Conservation (phyloP, 2,329 filamentous ascomycete species). For the Verticillium longisporum region DNA sequence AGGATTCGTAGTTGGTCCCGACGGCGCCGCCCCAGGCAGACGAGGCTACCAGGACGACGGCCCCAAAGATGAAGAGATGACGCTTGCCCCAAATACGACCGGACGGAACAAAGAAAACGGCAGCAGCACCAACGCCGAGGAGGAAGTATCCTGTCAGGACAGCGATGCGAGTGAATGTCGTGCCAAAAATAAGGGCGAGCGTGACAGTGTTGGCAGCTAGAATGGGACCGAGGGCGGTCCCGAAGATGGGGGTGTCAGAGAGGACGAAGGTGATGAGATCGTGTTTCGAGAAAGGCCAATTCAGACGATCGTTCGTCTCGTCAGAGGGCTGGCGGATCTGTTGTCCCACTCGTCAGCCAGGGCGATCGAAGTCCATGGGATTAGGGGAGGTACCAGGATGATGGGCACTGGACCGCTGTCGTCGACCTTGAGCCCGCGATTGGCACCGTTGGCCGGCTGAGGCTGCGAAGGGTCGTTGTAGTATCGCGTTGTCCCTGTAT, state of each 20-base stretch:
- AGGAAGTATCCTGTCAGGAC: constrained; percentile 83
- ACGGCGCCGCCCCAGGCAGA: constrained; percentile 73
- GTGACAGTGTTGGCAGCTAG: constrained; percentile 84
- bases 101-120: constrained; percentile 79
- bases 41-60: constrained; percentile 64
- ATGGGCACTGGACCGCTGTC: constrained; percentile 58
- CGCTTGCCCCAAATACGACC: constrained; percentile 90
- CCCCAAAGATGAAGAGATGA: constrained; percentile 77
- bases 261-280: constrained; percentile 75
- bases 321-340: constrained; percentile 76
- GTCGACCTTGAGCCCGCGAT: constrained; percentile 63
- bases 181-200: constrained; percentile 58
- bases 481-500: constrained; percentile 54
- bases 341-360: background rate
- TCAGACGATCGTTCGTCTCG: constrained; percentile 82
- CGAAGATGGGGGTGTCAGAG: constrained; percentile 75
- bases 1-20: constrained; percentile 59
- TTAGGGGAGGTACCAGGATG: constrained; percentile 55
- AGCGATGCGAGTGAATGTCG: constrained; percentile 68
- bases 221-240: constrained; percentile 75
- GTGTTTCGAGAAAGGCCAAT: constrained; percentile 80
- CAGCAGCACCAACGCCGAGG: constrained; percentile 72
- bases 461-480: constrained; percentile 51
- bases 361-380: background rate
- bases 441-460: constrained; percentile 30